Percentiles rank a stretch among this genome's conserved stretches.
Conservation (phyloP, 139 green algal species). For the Asterochloris erici region DNA sequence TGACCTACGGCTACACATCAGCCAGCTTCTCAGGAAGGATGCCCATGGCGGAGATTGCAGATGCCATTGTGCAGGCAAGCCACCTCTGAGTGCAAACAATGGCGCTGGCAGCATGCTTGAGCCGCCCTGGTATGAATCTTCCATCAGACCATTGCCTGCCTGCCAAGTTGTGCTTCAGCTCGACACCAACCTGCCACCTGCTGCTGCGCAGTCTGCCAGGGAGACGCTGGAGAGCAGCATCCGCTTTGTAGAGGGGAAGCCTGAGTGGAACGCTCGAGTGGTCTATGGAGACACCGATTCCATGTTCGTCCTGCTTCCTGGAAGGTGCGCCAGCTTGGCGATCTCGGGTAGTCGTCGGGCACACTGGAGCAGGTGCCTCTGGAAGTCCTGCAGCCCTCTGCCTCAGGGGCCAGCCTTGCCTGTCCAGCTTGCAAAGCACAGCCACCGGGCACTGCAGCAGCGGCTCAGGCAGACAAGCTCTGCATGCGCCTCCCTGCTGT, state of each 20-base stretch:
- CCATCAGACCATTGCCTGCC: too few species aligned
- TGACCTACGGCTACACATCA: conserved; percentile 86
- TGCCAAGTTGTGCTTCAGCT: background rate
- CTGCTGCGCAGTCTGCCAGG: conserved; percentile 49
- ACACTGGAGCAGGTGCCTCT: background rate
- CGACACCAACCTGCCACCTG: background rate
- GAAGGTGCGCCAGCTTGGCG: conserved; percentile 30
- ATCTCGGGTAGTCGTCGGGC: background rate
- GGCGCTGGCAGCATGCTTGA: too few species aligned
- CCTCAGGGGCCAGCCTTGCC: background rate
- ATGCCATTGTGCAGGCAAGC: conserved; percentile 84
- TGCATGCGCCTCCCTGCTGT: too few species aligned
- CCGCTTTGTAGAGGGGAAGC: conserved; percentile 61
- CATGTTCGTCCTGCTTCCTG: conserved; percentile 91
- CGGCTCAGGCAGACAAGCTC: too few species aligned
- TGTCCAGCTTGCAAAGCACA: background rate
- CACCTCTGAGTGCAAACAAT: too few species aligned
- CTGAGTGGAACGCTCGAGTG: conserved; percentile 68
- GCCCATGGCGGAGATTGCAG: conserved; percentile 94
- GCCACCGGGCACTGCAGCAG: background rate
- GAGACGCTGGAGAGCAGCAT: conserved; percentile 92
- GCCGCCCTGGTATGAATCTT: too few species aligned
- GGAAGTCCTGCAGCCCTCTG: background rate
- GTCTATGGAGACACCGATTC: conserved; percentile 89
- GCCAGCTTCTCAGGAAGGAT: conserved; percentile 88